Evolutionary conservation across 2,329 filamentous ascomycete species (phyloP), one percentile per base, ranked within the genome.

Genomic region (Rasamsonia emersonii): DNA sequence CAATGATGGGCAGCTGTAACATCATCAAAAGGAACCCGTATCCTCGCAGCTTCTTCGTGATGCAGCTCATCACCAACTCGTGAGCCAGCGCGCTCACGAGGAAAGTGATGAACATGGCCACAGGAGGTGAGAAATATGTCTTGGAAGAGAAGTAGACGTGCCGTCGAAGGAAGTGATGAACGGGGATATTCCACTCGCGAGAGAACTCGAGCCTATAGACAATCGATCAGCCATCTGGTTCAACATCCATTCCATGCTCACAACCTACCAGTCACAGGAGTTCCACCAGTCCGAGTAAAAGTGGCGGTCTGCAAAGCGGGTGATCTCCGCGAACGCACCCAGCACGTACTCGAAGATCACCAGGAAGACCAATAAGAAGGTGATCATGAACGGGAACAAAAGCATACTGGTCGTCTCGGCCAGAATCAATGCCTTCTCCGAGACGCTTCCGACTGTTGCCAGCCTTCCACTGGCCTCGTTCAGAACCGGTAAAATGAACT

Each of bases 331-430:
- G 50, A 93, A 94, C 28, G 88, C 88, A 36, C 89, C 91, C 19
- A 96, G 75, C 8, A 94, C 74, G 59, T 96, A 98, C 59, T 98
- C 91, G 58, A 96, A 98, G 49, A 96, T 96, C 58, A 95, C 86
- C 37, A 98, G 77, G 66, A 98, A 98, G 34, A 96, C 88, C 28
- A 96, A 77, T 4, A 96, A 68, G 56, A 96, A 93, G 3, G 81
- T 93, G 39, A 96, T 72, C 85, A 95, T 95, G 59, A 96, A 98
- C 3, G 91, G 91, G 61, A 95, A 96, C 14, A 98, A 73, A 11
- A 98, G 75, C 68, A 84, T 79, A 36, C 82, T 89, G 52, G 94
- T 88, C 9, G 83, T 86, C 67, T 96, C 91, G 17, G 83, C 77
- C 15, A 98, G 71, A 43, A 95, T 78, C 38, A 98, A 73, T 3